These are phyloP conservation scores for Mallotus nudiflorus DNA, from an alignment of 345 rosid genomes.

Conservation along the genomic window DNA sequence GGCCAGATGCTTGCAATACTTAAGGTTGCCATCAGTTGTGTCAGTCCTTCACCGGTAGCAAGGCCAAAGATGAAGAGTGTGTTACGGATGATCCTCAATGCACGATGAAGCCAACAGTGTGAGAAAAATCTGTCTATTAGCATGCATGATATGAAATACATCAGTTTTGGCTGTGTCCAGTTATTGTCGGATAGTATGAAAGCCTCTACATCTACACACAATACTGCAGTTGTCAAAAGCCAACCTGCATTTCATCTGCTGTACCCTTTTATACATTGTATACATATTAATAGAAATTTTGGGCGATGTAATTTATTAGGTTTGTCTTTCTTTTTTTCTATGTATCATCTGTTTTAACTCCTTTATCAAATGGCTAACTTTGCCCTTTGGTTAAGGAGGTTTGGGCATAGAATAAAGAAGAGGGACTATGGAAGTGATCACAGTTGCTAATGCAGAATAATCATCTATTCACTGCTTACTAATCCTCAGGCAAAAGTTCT, in stretches of 20 bases:
- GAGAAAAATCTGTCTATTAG: background rate
- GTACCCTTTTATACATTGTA: background rate
- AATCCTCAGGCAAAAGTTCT: background rate
- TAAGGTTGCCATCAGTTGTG: conserved; percentile 71
- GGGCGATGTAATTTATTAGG: background rate
- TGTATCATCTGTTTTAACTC: background rate
- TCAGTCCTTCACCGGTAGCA: conserved; percentile 55
- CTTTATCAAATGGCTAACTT: background rate
- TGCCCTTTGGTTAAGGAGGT: background rate
- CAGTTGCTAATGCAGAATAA: too few species aligned
- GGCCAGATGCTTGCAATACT: conserved; percentile 79
- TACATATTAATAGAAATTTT: background rate
- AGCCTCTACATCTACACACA: background rate
- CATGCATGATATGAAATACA: conserved; percentile 3
- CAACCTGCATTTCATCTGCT: conserved; percentile 3
- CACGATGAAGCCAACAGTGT: conserved; percentile 33
- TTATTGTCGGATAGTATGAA: background rate
- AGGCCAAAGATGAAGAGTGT: conserved; percentile 90
- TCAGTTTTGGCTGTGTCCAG: background rate
- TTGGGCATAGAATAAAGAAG: background rate
- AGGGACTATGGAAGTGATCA: background rate
- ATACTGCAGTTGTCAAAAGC: background rate
- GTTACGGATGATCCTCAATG: conserved; percentile 64
- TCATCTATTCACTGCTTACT: background rate
- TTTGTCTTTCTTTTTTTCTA: background rate